Evolutionary conservation across 768 basidiomycete genomes (phyloP), one percentile per base, ranked within the genome.

Genomic region (Termitomyces eurrhizus): DNA sequence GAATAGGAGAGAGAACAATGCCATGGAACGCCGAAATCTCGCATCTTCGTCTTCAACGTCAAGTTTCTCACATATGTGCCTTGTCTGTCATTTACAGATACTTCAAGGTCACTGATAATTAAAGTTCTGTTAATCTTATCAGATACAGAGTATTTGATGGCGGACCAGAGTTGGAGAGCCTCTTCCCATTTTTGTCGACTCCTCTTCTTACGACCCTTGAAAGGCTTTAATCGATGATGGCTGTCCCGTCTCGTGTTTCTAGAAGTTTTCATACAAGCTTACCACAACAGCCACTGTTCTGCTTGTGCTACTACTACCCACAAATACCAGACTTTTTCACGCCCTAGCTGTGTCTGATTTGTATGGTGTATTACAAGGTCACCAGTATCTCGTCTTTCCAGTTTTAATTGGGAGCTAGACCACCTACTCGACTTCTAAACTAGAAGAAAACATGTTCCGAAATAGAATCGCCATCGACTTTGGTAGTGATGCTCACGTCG

Each of bases 41-140:
- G 44, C 57, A 12, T 64, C 64, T 44, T 62, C 55, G 41, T 59
- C 64, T 41, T 64, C 64, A 5, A 62, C 46, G 24, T 64, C 64
- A 26, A 62, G 58, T 26, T 29, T 59, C 51, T 64, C 60, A 33
- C 11, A 44, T 33, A 21, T 32, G 46, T 36, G 52, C 56, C 52
- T 44, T 45, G 48, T 45, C 42, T 9, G 50, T 8, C 57, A 52
- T 21, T 21, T 52, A 26, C 14, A 29, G 6, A 35, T 3, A n/a
- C 41, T 42, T 41, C 41, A 41, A 41, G 39, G 16, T 41, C 29
- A 29, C 29, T 29, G 29, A 29, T 29, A 29, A 29, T 3, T 29
- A 29, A 29, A 29, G 26, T 24, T 16, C 32, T 1, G 7, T 21
- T 11, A 56, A 29, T 56, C 44, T 56, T 45, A 56, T 56, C 56